A percentile compares a stretch with the other conserved stretches of the same genome.
Evolutionary conservation across 805 yeast species (phyloP).

Genomic region (Pichia heedii): DNA sequence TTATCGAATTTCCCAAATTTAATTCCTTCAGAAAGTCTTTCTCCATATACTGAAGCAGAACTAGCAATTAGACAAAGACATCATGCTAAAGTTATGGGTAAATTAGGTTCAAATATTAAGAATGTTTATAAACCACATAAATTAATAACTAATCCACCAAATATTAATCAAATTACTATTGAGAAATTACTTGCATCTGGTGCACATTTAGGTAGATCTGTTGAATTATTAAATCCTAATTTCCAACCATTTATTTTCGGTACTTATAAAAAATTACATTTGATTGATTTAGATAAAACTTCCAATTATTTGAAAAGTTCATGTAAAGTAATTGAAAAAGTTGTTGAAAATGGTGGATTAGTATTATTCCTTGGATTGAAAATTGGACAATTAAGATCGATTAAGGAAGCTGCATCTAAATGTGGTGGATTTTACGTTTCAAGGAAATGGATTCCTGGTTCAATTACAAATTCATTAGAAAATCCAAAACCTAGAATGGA

Average conservation of each 20-base stretch:
- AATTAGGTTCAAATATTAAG: slow-evolving; percentile 55
- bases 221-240: slow-evolving; percentile 63
- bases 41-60: slow-evolving; percentile 72
- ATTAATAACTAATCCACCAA: slow-evolving; percentile 52
- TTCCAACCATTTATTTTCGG: slow-evolving; percentile 87
- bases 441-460: slow-evolving; percentile 90
- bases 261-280: slow-evolving; percentile 79
- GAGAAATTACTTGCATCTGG: slow-evolving; percentile 81
- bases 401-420: slow-evolving; percentile 72
- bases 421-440: slow-evolving; percentile 74
- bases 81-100: slow-evolving; percentile 45
- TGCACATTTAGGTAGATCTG: slow-evolving; percentile 91
- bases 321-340: slow-evolving; percentile 72
- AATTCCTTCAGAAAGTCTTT: slow-evolving; percentile 47
- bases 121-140: slow-evolving; percentile 63
- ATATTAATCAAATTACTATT: slow-evolving; percentile 50
- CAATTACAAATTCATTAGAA: slow-evolving; percentile 72
- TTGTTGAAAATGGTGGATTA: slow-evolving; percentile 77
- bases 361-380: slow-evolving; percentile 75
- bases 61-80: slow-evolving; percentile 63
- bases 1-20: slow-evolving; percentile 48
- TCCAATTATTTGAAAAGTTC: slow-evolving; percentile 69
- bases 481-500: slow-evolving; percentile 56
- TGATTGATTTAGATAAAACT: slow-evolving; percentile 86
- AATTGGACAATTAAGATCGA: slow-evolving; percentile 63